A percentile compares a stretch with the other conserved stretches of the same genome.
Evolutionary conservation across 805 yeast genomes (phyloP).

Genomic region (Candida patagonica): DNA sequence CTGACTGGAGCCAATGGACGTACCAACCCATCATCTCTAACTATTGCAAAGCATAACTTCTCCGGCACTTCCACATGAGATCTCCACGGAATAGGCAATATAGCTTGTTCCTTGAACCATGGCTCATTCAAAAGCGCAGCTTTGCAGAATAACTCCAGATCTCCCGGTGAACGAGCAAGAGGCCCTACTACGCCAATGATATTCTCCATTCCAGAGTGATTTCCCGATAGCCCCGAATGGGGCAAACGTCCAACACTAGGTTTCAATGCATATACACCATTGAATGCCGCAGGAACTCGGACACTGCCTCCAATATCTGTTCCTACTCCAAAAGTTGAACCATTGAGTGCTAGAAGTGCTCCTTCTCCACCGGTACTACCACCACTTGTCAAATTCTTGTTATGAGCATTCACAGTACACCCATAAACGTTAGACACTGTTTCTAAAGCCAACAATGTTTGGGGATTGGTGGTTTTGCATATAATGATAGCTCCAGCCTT

Average conservation of each 20-base stretch:
- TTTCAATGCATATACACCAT: slow-evolving; percentile 35
- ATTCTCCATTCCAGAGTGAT: slow-evolving; percentile 49
- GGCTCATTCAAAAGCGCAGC: slow-evolving; percentile 13
- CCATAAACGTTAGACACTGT: slow-evolving; percentile 39
- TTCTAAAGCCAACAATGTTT: slow-evolving; percentile 47
- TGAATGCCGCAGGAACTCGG: slow-evolving; percentile 39
- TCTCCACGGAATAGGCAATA: slow-evolving; percentile 12
- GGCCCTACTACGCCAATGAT: slow-evolving; percentile 62
- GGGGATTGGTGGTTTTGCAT: slow-evolving; percentile 52
- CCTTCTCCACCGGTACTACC: slow-evolving; percentile 52
- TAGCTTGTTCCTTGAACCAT: slow-evolving; percentile 10
- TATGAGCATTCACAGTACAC: slow-evolving; percentile 38
- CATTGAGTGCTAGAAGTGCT: slow-evolving; percentile 36
- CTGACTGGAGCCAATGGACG: slow-evolving; percentile 43
- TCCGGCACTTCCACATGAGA: not conserved
- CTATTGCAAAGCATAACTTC: slow-evolving; percentile 8
- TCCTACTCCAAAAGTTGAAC: slow-evolving; percentile 42
- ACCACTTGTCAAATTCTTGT: slow-evolving; percentile 37
- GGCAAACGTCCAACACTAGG: slow-evolving; percentile 39
- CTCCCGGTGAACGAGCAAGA: slow-evolving; percentile 50
- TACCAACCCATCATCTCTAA: slow-evolving; percentile 33
- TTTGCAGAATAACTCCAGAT: slow-evolving; percentile 59
- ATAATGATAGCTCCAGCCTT: slow-evolving; percentile 54
- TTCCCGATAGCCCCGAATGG: slow-evolving; percentile 23
- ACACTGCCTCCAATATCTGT: slow-evolving; percentile 47